Conservation (phyloP, 305 asterid genomes). For the Ruellia speciosa region DNA sequence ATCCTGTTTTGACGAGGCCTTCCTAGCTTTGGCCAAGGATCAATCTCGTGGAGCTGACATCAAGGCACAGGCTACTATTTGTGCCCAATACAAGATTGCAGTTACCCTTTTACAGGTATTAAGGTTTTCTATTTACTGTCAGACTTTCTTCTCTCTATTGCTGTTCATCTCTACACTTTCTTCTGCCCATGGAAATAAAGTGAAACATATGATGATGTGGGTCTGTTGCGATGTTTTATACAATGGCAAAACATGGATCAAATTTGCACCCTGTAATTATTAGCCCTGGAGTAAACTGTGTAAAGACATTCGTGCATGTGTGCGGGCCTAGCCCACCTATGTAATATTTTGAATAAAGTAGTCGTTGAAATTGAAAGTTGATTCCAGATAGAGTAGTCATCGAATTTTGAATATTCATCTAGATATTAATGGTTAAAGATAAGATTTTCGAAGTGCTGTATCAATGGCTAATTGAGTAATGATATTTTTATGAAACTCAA, state of each 20-base stretch:
- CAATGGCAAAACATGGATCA: background rate
- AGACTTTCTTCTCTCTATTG: slow-evolving; percentile 3
- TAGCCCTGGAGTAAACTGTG: too few relatives aligned
- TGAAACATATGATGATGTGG: background rate
- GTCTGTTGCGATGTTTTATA: background rate
- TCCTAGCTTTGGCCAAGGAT: slow-evolving; percentile 96
- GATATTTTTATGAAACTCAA: too few relatives aligned
- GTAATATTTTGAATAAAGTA: too few relatives aligned
- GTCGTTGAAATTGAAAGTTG: too few relatives aligned
- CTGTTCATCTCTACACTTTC: slow-evolving; percentile 1
- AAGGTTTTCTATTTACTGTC: slow-evolving; percentile 16
- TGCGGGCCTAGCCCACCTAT: too few relatives aligned
- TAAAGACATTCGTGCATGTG: too few relatives aligned
- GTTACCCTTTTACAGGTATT: slow-evolving; percentile 95
- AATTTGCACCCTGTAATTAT: background rate
- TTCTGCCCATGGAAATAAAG: slow-evolving; percentile 4
- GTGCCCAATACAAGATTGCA: slow-evolving; percentile 97
- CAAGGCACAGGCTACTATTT: slow-evolving; percentile 98
- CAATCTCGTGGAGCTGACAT: slow-evolving; percentile 98
- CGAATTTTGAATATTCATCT: too few relatives aligned
- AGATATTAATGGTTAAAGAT: too few relatives aligned
- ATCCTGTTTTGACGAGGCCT: slow-evolving; percentile 95
- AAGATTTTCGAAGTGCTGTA: too few relatives aligned
- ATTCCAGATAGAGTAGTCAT: too few relatives aligned
- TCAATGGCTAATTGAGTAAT: too few relatives aligned